Evolutionary conservation across 1,284 basidiomycete species (phyloP).

Genomic region (Moniliella sp.): DNA sequence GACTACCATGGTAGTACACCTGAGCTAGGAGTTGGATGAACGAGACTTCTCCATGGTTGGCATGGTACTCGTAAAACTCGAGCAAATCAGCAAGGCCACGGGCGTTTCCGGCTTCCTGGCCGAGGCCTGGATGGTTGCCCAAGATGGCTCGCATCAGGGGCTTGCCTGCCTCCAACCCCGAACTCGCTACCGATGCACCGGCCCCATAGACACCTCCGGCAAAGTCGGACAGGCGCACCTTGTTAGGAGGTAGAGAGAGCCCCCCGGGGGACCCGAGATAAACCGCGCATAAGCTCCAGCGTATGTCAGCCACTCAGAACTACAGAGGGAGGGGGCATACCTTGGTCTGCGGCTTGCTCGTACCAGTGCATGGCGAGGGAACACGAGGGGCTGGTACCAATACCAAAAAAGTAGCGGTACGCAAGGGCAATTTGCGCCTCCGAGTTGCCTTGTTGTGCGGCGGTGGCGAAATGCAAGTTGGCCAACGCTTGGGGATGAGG

Average conservation of each 20-base stretch:
- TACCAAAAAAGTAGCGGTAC: neutral
- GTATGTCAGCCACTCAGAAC: too few relatives aligned
- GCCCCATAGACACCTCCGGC: slow-evolving; percentile 76
- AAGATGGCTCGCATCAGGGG: slow-evolving; percentile 56
- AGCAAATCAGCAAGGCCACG: slow-evolving; percentile 50
- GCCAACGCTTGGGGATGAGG: neutral
- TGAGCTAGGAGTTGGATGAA: slow-evolving; percentile 15
- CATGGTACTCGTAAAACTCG: slow-evolving; percentile 38
- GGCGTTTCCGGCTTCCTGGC: slow-evolving; percentile 9
- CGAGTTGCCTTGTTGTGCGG: neutral
- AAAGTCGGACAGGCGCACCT: slow-evolving; percentile 67
- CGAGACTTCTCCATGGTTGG: slow-evolving; percentile 11
- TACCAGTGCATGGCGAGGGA: neutral
- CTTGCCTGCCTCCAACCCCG: slow-evolving; percentile 41
- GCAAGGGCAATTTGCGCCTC: neutral
- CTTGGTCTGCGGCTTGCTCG: neutral
- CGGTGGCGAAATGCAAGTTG: neutral
- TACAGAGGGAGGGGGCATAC: too few relatives aligned
- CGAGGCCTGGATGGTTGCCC: slow-evolving; percentile 8
- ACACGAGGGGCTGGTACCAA: neutral
- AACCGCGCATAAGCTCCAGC: slow-evolving; percentile 40
- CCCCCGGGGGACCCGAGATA: slow-evolving; percentile 74
- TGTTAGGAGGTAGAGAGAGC: slow-evolving; percentile 56
- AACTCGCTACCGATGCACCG: slow-evolving; percentile 66
- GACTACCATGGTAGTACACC: slow-evolving; percentile 25